Conservation (phyloP, 495 filamentous ascomycete genomes). For the Trypethelium eluteriae region DNA sequence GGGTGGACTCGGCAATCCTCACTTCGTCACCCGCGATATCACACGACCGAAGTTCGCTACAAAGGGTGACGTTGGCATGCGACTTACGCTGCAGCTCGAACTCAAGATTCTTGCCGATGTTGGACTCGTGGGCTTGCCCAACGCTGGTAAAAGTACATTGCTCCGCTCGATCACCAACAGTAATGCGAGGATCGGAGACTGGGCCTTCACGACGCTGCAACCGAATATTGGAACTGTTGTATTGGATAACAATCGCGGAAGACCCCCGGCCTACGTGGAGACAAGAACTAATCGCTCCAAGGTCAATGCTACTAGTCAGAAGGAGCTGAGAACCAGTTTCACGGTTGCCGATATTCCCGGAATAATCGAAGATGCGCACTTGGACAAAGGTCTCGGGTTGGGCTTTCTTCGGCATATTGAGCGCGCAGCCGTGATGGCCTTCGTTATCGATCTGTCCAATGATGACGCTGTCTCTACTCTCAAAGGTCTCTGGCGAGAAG, state of each 20-base stretch:
- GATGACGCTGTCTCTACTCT: slow-evolving; percentile 72
- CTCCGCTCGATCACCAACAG: slow-evolving; percentile 78
- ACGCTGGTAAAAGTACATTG: slow-evolving; percentile 92
- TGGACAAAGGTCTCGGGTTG: slow-evolving; percentile 84
- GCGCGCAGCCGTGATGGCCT: slow-evolving; percentile 82
- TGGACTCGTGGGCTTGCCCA: slow-evolving; percentile 87
- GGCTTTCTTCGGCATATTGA: slow-evolving; percentile 93
- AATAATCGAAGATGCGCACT: slow-evolving; percentile 79
- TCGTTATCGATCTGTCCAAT: slow-evolving; percentile 78
- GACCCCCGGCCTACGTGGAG: slow-evolving; percentile 35
- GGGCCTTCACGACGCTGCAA: slow-evolving; percentile 92
- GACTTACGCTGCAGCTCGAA: slow-evolving; percentile 76
- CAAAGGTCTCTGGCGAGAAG: slow-evolving; percentile 78
- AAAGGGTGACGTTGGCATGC: slow-evolving; percentile 69
- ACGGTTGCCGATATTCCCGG: slow-evolving; percentile 96
- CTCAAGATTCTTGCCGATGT: slow-evolving; percentile 93
- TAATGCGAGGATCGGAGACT: slow-evolving; percentile 80
- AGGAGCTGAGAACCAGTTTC: slow-evolving; percentile 60
- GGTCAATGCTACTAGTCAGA: slow-evolving; percentile 31
- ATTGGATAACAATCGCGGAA: slow-evolving; percentile 70
- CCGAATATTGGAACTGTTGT: slow-evolving; percentile 94
- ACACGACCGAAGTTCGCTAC: slow-evolving; percentile 79
- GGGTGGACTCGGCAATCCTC: slow-evolving; percentile 87
- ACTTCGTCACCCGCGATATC: slow-evolving; percentile 66
- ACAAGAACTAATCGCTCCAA: not conserved